Percentiles rank a stretch among this genome's conserved stretches.
These are phyloP conservation scores for Erodium moschatum DNA, from an alignment of 441 rosid genomes.

Conservation along the genomic window DNA sequence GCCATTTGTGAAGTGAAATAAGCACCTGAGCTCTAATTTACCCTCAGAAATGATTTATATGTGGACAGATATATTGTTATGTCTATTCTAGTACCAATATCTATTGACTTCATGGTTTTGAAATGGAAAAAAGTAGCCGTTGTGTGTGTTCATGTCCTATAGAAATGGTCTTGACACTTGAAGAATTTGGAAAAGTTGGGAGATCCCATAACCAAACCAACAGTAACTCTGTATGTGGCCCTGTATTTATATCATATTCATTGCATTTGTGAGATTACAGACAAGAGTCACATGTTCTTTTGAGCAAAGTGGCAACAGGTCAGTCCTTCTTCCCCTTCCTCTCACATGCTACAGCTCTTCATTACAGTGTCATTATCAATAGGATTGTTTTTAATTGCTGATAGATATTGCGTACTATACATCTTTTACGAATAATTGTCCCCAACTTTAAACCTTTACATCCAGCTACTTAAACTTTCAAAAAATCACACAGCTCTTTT, in stretches of 20 bases:
- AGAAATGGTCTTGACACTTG: not conserved
- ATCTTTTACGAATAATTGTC: too few species aligned
- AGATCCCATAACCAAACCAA: not conserved
- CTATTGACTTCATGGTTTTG: not conserved
- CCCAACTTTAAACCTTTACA: too few species aligned
- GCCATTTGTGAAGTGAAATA: conserved; percentile 52
- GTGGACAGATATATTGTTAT: not conserved
- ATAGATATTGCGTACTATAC: too few species aligned
- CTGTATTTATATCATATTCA: not conserved
- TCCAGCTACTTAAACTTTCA: too few species aligned
- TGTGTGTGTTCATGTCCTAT: not conserved
- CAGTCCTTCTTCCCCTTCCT: not conserved
- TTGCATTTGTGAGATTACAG: not conserved
- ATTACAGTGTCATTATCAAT: not conserved
- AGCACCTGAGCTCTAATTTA: not conserved
- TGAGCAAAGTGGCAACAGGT: not conserved
- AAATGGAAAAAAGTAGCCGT: not conserved
- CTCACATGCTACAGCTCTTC: not conserved
- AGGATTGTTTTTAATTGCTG: not conserved
- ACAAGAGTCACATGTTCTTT: not conserved
- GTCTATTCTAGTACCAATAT: not conserved
- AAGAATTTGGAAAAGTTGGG: not conserved
- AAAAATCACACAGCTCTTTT: too few species aligned
- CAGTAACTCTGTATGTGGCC: not conserved
- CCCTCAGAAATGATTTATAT: too few species aligned